Percentiles rank a stretch among this genome's conserved stretches.
Evolutionary conservation across 1,284 basidiomycete genomes (phyloP).

Genomic region (Cystobasidium sp.): DNA sequence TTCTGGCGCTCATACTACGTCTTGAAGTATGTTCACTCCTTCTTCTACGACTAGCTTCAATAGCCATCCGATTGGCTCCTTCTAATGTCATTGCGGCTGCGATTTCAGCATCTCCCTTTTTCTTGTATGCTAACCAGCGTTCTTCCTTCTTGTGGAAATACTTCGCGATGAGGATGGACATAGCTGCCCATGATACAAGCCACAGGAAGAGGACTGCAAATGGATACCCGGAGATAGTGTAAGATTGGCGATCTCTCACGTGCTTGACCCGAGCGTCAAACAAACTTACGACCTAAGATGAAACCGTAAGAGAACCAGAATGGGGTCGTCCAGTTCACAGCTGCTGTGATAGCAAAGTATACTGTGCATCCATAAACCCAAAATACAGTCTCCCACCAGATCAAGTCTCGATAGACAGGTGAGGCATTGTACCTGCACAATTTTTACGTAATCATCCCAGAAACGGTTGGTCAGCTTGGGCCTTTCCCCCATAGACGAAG

Average conservation of each 20-base stretch:
- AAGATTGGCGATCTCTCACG: neutral
- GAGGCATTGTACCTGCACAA: conserved; percentile 48
- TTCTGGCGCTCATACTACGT: conserved; percentile 14
- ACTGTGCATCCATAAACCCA: conserved; percentile 45
- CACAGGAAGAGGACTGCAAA: conserved; percentile 47
- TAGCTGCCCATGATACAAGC: conserved; percentile 30
- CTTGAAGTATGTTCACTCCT: conserved; percentile 11
- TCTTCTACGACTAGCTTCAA: conserved; percentile 1
- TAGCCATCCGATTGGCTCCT: conserved; percentile 9
- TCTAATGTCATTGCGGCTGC: conserved; percentile 33
- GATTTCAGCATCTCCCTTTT: conserved; percentile 29
- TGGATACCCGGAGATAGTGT: neutral
- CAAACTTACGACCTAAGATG: conserved; percentile 9
- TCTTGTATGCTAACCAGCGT: conserved; percentile 25
- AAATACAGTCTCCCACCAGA: conserved; percentile 46
- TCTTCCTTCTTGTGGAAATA: conserved; percentile 31
- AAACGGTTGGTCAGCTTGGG: too few relatives aligned
- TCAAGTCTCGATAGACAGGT: conserved; percentile 47
- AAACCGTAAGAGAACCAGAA: conserved; percentile 29
- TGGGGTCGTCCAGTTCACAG: conserved; percentile 45
- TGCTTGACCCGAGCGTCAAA: neutral
- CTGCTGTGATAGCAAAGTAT: conserved; percentile 44
- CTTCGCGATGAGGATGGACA: conserved; percentile 23
- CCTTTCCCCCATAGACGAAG: too few relatives aligned
- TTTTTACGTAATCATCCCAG: conserved; percentile 16